These are phyloP conservation scores for Hirschioporus abietinus DNA, from an alignment of 768 basidiomycete species.

Conservation along the genomic window DNA sequence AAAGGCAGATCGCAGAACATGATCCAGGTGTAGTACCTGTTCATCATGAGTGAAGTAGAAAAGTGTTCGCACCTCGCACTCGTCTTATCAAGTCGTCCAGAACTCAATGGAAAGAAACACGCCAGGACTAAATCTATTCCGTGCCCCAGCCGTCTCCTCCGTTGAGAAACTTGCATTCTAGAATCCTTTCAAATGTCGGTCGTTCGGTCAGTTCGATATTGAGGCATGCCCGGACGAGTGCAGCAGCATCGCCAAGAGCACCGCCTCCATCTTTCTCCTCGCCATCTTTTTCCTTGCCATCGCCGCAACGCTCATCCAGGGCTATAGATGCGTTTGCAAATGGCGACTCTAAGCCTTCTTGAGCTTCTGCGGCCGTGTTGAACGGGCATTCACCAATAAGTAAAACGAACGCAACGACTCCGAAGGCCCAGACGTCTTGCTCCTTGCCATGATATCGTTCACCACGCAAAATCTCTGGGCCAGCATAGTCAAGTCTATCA, in stretches of 20 bases:
- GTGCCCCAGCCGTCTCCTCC: slow-evolving; percentile 73
- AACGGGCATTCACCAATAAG: slow-evolving; percentile 91
- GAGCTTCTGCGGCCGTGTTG: slow-evolving; percentile 85
- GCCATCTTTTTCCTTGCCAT: slow-evolving; percentile 67
- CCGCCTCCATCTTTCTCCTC: slow-evolving; percentile 82
- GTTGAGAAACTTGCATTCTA: slow-evolving; percentile 74
- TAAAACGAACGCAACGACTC: slow-evolving; percentile 94
- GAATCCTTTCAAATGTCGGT: slow-evolving; percentile 81
- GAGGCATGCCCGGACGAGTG: slow-evolving; percentile 79
- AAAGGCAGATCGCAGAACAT: neutral
- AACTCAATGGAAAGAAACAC: neutral
- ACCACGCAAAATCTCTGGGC: slow-evolving; percentile 92
- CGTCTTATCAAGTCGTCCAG: neutral
- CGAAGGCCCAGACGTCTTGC: slow-evolving; percentile 98
- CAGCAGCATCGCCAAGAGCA: slow-evolving; percentile 76
- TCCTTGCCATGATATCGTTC: slow-evolving; percentile 94
- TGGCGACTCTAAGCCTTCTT: slow-evolving; percentile 73
- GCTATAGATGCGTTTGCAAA: slow-evolving; percentile 72
- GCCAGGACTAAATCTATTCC: slow-evolving; percentile 8
- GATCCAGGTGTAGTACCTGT: neutral
- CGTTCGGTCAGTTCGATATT: slow-evolving; percentile 71
- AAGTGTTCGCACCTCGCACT: neutral
- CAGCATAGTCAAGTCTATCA: slow-evolving; percentile 83
- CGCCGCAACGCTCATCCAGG: slow-evolving; percentile 74
- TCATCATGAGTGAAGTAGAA: neutral